Conservation (phyloP, 148 eudicot species). For the Rhododendron simsii region DNA sequence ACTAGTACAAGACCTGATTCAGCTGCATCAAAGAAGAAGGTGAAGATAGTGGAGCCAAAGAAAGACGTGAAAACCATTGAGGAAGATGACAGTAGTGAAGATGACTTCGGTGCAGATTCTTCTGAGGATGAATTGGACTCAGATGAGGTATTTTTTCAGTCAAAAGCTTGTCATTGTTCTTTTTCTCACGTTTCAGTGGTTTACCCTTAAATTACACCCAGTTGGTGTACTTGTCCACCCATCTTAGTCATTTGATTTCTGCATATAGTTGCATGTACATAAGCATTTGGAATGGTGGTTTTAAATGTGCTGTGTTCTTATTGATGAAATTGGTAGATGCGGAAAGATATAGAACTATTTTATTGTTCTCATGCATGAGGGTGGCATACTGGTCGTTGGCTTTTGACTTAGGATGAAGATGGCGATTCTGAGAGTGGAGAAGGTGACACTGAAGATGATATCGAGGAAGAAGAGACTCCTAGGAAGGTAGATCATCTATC, state of each 20-base stretch:
- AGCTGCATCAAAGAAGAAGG: conserved; percentile 47
- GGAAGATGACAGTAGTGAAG: conserved; percentile 34
- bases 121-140: conserved; percentile 29
- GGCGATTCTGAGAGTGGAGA: conserved; percentile 27
- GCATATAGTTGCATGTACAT: background rate
- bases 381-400: background rate
- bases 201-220: background rate
- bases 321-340: background rate
- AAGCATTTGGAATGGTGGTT: background rate
- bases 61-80: conserved; percentile 32
- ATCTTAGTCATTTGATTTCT: background rate
- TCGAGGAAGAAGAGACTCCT: conserved; percentile 56
- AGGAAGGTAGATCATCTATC: conserved; percentile 40
- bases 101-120: conserved; percentile 25
- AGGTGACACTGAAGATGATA: conserved; percentile 29
- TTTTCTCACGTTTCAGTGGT: background rate
- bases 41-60: conserved; percentile 50
- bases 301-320: background rate
- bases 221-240: background rate
- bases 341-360: background rate
- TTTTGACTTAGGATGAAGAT: conserved; percentile 32
- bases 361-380: background rate
- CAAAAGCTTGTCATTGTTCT: background rate
- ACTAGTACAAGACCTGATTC: conserved; percentile 27
- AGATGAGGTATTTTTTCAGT: conserved; percentile 39